Conservation (phyloP, 2,329 filamentous ascomycete species). For the Rutstroemia sp. region DNA sequence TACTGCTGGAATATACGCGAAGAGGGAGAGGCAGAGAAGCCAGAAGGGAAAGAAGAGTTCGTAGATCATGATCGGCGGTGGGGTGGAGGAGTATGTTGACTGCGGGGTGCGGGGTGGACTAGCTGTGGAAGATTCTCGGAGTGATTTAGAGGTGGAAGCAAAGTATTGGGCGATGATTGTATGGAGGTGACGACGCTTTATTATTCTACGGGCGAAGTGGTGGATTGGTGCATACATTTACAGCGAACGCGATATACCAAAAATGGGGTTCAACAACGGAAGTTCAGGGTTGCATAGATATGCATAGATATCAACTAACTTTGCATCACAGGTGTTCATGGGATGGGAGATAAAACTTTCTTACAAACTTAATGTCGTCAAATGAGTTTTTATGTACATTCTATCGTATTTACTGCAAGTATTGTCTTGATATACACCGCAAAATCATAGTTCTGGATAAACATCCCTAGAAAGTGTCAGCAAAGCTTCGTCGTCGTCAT, state of each 20-base stretch:
- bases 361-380: neutral
- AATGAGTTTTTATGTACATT: neutral
- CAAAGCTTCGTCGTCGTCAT: neutral
- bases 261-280: conserved; percentile 23
- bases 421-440: too few relatives aligned
- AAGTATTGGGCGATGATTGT: neutral
- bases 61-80: conserved; percentile 8
- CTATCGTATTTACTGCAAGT: neutral
- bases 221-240: neutral
- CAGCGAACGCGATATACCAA: conserved; percentile 6
- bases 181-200: neutral
- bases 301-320: conserved; percentile 27
- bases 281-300: conserved; percentile 18
- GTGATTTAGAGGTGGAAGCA: neutral
- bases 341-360: conserved; percentile 4
- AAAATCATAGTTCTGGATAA: conserved; percentile 9
- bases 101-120: neutral
- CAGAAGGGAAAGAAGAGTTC: conserved; percentile 25
- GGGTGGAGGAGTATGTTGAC: neutral
- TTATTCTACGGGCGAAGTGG: neutral
- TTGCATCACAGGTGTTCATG: conserved; percentile 20
- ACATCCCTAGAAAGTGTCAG: conserved; percentile 18
- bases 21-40: conserved; percentile 56
- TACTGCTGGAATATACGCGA: conserved; percentile 85
- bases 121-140: neutral